Percentiles rank a stretch among this genome's conserved stretches.
Conservation (phyloP, 345 rosid species). For the Camelina neglecta region DNA sequence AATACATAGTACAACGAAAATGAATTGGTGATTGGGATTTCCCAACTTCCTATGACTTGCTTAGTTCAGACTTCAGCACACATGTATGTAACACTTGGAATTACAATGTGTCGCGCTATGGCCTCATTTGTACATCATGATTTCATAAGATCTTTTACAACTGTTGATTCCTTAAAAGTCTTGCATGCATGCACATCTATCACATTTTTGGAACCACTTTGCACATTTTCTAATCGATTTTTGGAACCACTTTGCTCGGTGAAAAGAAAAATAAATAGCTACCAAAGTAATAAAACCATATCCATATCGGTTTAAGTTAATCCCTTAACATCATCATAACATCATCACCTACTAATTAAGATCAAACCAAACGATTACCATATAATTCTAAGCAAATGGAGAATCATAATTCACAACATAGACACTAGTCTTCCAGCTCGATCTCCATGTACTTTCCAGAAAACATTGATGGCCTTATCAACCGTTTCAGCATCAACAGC, state of each 20-base stretch:
- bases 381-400: not conserved
- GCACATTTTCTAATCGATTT: not conserved
- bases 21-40: slow-evolving; percentile 7
- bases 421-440: slow-evolving; percentile 43
- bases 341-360: not conserved
- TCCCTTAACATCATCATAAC: slow-evolving; percentile 2
- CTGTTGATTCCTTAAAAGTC: slow-evolving; percentile 23
- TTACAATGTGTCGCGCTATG: slow-evolving; percentile 15
- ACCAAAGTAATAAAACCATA: not conserved
- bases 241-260: not conserved
- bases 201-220: not conserved
- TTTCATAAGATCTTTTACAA: slow-evolving; percentile 13
- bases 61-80: slow-evolving; percentile 5
- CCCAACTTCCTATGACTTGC: not conserved
- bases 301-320: not conserved
- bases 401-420: slow-evolving; percentile 15
- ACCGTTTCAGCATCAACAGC: slow-evolving; percentile 53
- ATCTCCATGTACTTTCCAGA: slow-evolving; percentile 59
- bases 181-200: slow-evolving; percentile 20
- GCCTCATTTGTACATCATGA: slow-evolving; percentile 5
- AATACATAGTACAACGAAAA: no score
- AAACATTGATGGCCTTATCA: slow-evolving; percentile 58
- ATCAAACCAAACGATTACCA: not conserved
- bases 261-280: not conserved
- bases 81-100: not conserved